These are phyloP conservation scores for Corylus heterophylla DNA, from an alignment of 306 rosid species.

Conservation along the genomic window DNA sequence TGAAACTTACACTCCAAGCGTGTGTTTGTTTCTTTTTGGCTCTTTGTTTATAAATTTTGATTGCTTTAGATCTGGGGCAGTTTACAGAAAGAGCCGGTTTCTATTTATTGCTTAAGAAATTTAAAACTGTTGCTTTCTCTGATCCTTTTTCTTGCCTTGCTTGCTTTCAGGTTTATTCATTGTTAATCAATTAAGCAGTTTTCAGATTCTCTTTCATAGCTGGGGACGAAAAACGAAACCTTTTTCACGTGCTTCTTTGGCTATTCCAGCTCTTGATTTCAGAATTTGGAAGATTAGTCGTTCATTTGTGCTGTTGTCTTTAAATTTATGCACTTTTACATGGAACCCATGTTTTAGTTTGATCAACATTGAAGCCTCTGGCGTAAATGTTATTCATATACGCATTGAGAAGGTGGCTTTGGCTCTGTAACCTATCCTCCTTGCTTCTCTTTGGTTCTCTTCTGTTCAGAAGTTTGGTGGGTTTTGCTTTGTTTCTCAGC, in stretches of 20 bases:
- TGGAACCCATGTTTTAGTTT: constrained; percentile 41
- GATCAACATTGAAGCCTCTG: constrained; percentile 25
- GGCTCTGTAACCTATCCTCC: constrained; percentile 31
- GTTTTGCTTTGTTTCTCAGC: constrained; percentile 38
- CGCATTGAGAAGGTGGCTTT: constrained; percentile 30
- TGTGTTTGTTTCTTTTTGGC: constrained; percentile 11
- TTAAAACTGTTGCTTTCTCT: constrained; percentile 19
- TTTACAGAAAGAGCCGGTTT: constrained; percentile 28
- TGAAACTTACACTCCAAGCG: constrained; percentile 9
- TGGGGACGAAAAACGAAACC: constrained; percentile 36
- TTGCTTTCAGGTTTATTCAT: constrained; percentile 36
- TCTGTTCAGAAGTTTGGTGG: constrained; percentile 29
- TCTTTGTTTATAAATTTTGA: constrained; percentile 17
- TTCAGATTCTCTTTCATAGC: constrained; percentile 26
- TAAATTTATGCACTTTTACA: constrained; percentile 27
- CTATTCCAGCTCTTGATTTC: constrained; percentile 34
- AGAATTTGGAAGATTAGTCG: constrained; percentile 30
- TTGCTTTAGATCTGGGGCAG: constrained; percentile 50
- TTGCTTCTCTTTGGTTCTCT: constrained; percentile 20
- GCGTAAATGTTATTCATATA: constrained; percentile 27
- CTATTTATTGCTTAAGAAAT: constrained; percentile 34
- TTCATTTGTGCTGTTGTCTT: constrained; percentile 26
- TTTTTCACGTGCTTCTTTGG: constrained; percentile 30
- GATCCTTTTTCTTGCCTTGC: constrained; percentile 31
- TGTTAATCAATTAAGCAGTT: constrained; percentile 30